Conservation (phyloP, 345 rosid genomes). For the Camelina neglecta region DNA sequence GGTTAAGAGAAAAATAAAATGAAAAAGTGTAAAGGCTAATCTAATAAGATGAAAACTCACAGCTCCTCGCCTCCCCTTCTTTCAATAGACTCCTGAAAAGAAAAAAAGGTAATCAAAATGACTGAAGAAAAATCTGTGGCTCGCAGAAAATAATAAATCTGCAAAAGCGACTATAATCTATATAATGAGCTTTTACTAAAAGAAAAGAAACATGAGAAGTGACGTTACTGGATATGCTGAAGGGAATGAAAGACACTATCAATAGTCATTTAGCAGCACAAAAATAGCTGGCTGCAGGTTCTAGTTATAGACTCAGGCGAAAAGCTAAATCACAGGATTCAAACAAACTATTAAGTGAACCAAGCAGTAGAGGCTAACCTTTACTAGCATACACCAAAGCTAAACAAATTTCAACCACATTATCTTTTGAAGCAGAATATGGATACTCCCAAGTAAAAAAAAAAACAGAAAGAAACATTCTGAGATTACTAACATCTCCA, state of each 20-base stretch:
- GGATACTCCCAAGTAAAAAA: not conserved
- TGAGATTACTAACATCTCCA: not conserved
- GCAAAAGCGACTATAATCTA: not conserved
- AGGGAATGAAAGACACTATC: not conserved
- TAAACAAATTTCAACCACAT: slow-evolving; percentile 23
- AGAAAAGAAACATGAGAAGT: slow-evolving; percentile 15
- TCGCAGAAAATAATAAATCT: not conserved
- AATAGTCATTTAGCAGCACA: slow-evolving; percentile 17
- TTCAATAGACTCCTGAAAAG: slow-evolving; percentile 57
- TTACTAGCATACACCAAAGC: slow-evolving; percentile 21
- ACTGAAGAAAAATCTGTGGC: slow-evolving; percentile 27
- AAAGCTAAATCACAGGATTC: slow-evolving; percentile 10
- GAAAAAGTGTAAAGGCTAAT: slow-evolving; percentile 15
- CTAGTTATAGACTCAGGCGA: slow-evolving; percentile 7
- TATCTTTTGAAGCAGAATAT: slow-evolving; percentile 7
- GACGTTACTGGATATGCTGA: slow-evolving; percentile 23
- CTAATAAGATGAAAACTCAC: slow-evolving; percentile 34
- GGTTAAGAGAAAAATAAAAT: slow-evolving; percentile 35
- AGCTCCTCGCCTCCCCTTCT: slow-evolving; percentile 56
- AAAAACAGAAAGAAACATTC: not conserved
- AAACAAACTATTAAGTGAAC: not conserved
- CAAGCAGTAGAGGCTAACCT: slow-evolving; percentile 19
- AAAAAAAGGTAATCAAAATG: slow-evolving; percentile 9
- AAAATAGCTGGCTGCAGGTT: slow-evolving; percentile 16
- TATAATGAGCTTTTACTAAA: slow-evolving; percentile 18